Conservation (phyloP, 805 yeast species). For the Cyberlindnera galapagoensis region DNA sequence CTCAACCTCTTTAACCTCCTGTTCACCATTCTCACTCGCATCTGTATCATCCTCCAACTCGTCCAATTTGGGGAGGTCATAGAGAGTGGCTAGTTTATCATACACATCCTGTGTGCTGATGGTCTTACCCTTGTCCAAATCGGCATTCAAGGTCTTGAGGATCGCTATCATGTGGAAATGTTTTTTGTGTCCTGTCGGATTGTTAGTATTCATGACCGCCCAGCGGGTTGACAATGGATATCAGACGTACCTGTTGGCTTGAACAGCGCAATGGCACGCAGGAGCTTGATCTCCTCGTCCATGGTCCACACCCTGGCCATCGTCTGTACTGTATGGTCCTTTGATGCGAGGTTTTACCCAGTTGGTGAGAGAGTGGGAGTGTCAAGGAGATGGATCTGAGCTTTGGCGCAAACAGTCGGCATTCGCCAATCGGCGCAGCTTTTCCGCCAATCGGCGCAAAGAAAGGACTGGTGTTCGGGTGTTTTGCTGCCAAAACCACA, state of each 20-base stretch:
- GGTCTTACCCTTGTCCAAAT: constrained; percentile 17
- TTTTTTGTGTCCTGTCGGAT: constrained; percentile 12
- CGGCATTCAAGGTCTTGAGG: constrained; percentile 13
- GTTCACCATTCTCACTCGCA: constrained; percentile 8
- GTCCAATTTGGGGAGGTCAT: constrained; percentile 54
- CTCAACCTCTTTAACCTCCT: constrained; percentile 1
- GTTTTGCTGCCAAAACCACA: too few relatives aligned
- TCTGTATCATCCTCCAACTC: constrained; percentile 37
- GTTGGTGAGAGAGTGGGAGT: too few relatives aligned
- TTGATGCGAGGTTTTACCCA: too few relatives aligned
- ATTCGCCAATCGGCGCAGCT: too few relatives aligned
- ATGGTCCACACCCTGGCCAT: constrained; percentile 40
- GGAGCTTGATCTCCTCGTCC: constrained; percentile 56
- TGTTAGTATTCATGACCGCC: constrained; percentile 4
- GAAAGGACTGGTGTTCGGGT: too few relatives aligned
- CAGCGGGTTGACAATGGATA: constrained; percentile 5
- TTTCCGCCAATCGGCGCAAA: too few relatives aligned
- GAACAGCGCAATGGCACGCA: constrained; percentile 54
- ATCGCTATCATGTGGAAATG: constrained; percentile 33
- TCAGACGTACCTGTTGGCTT: constrained; percentile 54
- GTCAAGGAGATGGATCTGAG: too few relatives aligned
- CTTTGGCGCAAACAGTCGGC: too few relatives aligned
- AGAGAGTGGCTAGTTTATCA: constrained; percentile 46
- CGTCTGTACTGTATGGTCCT: background rate
- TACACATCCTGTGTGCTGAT: constrained; percentile 46